Evolutionary conservation across 108 stramenopile genomes (phyloP), one percentile per base, ranked within the genome.

Genomic region (Nitzschia sp.): DNA sequence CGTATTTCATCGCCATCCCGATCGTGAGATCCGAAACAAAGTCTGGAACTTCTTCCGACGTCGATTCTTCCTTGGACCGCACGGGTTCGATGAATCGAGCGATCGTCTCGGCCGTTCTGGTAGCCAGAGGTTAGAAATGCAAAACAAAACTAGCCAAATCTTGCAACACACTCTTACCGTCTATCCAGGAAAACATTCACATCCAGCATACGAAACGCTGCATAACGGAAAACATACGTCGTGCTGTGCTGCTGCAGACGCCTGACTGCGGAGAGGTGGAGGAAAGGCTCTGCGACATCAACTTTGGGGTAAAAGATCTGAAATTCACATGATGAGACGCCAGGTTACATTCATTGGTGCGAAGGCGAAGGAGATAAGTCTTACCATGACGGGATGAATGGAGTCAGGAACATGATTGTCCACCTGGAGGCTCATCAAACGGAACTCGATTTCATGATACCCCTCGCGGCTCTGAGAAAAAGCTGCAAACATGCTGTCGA

Each of bases 321-420:
- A n/a, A n/a, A n/a, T n/a, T n/a, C n/a, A n/a, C n/a, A n/a, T n/a
- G n/a, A n/a, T n/a, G 30, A 51, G n/a, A 61, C 2, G 21, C 3
- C n/a, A n/a, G n/a, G n/a, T n/a, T n/a, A n/a, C n/a, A n/a, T n/a
- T 33, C 19, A 15, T 54, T n/a, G 6, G 53, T 54, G n/a, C n/a
- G n/a, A n/a, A n/a, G n/a, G n/a, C n/a, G n/a, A n/a, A n/a, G n/a
- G n/a, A n/a, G n/a, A n/a, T n/a, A n/a, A n/a, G n/a, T 77, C 83
- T 79, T 76, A 85, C 83, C 24, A 93, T 62, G 0, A 93, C 87
- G 1, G 86, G 87, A 63, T 90, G 89, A 54, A 86, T 80, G 9
- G 92, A 82, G 15, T 78, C 75, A 21, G 72, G 77, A 9, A 93
- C 85, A 55, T 88, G 87, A 62, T 93, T 93, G 70, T 93, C 92